Percentiles rank a stretch among this genome's conserved stretches.
Conservation (phyloP, 805 yeast genomes). For the Ogataea ganodermae region DNA sequence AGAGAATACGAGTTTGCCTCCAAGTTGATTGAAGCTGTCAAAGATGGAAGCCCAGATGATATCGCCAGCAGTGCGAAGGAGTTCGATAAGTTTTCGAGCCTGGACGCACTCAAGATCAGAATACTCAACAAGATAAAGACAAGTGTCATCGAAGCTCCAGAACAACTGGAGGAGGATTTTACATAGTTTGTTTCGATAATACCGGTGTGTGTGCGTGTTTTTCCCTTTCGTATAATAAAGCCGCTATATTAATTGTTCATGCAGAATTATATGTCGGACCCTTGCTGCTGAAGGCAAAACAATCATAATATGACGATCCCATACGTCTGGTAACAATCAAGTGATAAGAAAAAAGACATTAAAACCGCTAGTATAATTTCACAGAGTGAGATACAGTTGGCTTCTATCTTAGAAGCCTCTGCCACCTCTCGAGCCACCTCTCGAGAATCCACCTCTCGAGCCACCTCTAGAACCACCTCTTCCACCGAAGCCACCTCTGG, state of each 20-base stretch:
- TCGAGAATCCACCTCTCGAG: constrained; percentile 45
- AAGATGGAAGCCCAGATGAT: constrained; percentile 76
- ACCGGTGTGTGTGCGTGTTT: not conserved
- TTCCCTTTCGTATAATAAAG: constrained; percentile 7
- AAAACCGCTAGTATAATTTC: constrained; percentile 13
- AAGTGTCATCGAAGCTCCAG: constrained; percentile 34
- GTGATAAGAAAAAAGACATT: constrained; percentile 4
- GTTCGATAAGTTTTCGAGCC: constrained; percentile 82
- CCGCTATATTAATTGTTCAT: constrained; percentile 5
- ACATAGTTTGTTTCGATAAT: constrained; percentile 22
- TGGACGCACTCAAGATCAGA: constrained; percentile 89
- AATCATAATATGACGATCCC: not conserved
- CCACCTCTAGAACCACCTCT: constrained; percentile 39
- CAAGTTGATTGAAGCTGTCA: constrained; percentile 71
- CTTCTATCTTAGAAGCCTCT: constrained; percentile 19
- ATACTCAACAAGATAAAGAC: constrained; percentile 80
- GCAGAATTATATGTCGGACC: not conserved
- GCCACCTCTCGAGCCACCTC: constrained; percentile 39
- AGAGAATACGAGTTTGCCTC: constrained; percentile 72
- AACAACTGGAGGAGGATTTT: constrained; percentile 37
- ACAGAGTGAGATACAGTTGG: constrained; percentile 7
- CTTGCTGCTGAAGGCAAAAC: not conserved
- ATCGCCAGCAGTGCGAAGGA: constrained; percentile 75
- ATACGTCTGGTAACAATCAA: not conserved
- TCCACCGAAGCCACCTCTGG: constrained; percentile 40